A percentile compares a stretch with the other conserved stretches of the same genome.
These are phyloP conservation scores for Hyaloscypha variabilis DNA, from an alignment of 495 filamentous ascomycete species.

Conservation along the genomic window DNA sequence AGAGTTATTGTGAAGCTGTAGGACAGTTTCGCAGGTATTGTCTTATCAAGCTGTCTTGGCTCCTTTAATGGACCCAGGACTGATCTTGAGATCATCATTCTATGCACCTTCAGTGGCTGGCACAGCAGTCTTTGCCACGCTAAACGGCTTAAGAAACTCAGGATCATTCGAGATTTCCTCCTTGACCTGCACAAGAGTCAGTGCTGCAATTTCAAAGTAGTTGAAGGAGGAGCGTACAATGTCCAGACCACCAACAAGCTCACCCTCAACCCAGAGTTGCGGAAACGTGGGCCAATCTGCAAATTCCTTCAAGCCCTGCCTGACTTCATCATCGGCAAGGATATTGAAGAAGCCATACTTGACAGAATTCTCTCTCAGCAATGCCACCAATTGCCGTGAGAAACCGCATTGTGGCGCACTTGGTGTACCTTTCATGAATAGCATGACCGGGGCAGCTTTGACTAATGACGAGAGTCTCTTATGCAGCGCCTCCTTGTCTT, in stretches of 20 bases:
- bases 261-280: constrained; percentile 48
- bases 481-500: constrained; percentile 77
- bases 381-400: constrained; percentile 79
- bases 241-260: constrained; percentile 63
- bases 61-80: background rate
- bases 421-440: constrained; percentile 95
- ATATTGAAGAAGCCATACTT: constrained; percentile 99
- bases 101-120: background rate
- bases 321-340: constrained; percentile 93
- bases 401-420: constrained; percentile 93
- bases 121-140: constrained; percentile 41
- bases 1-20: background rate
- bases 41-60: background rate
- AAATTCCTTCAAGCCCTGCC: constrained; percentile 92
- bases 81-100: background rate
- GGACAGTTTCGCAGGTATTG: background rate
- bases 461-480: constrained; percentile 78
- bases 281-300: constrained; percentile 94
- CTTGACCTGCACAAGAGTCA: constrained; percentile 47
- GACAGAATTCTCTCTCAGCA: constrained; percentile 84
- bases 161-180: constrained; percentile 65
- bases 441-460: constrained; percentile 94
- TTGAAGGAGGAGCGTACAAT: constrained; percentile 67
- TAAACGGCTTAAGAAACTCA: constrained; percentile 75
- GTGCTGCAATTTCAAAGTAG: constrained; percentile 3